These are phyloP conservation scores for Cucumis variabilis DNA, from an alignment of 331 rosid species.

Conservation along the genomic window DNA sequence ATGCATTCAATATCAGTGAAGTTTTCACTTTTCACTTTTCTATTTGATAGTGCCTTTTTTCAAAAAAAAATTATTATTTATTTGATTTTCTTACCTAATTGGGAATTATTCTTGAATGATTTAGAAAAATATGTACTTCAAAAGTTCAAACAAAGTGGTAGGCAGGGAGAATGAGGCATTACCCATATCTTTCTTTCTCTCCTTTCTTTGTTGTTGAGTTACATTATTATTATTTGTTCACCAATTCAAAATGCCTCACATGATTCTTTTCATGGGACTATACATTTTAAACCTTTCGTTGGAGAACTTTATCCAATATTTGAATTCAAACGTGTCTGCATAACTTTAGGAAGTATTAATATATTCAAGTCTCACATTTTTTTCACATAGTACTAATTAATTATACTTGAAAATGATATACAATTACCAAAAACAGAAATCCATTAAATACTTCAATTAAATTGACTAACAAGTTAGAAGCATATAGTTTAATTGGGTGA, in stretches of 20 bases:
- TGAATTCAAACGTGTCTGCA: background rate
- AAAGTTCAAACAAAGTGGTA: background rate
- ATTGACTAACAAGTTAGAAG: no score
- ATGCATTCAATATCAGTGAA: background rate
- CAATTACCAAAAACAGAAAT: background rate
- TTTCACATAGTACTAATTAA: background rate
- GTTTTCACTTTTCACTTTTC: no score
- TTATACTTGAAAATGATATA: background rate
- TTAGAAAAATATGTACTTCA: background rate
- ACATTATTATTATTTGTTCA: background rate
- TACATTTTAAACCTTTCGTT: background rate
- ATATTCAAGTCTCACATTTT: background rate
- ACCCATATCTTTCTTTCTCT: background rate
- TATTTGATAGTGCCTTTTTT: no score
- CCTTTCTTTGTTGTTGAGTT: conserved; percentile 5
- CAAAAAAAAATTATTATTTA: background rate
- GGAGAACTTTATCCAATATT: background rate
- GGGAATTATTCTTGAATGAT: background rate
- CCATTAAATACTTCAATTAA: background rate
- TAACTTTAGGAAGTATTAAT: background rate
- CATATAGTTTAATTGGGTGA: no score
- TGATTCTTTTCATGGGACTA: background rate
- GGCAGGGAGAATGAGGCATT: background rate
- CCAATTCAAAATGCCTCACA: background rate
- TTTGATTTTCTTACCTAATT: background rate